Percentiles rank a stretch among this genome's conserved stretches.
Evolutionary conservation across 2,329 filamentous ascomycete species (phyloP).

Genomic region (Exophiala sp.): DNA sequence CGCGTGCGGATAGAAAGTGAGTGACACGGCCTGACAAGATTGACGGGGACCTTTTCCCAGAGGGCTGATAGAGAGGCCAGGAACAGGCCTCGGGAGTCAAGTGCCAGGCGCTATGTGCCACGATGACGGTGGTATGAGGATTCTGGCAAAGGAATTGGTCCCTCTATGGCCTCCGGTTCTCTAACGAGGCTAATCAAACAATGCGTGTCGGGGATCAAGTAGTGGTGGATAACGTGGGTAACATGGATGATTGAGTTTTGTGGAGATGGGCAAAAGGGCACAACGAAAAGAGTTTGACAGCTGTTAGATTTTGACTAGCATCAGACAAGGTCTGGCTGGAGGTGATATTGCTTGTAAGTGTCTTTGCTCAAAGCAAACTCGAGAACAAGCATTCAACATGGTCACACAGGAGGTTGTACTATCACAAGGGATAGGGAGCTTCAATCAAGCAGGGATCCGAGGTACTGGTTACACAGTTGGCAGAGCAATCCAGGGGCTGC

Average conservation of each 20-base stretch:
- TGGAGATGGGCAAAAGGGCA: conserved; percentile 5
- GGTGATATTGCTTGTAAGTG: not conserved
- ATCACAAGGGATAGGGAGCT: conserved; percentile 1
- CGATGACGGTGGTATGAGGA: conserved; percentile 18
- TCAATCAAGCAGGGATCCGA: conserved; percentile 5
- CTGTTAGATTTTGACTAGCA: not conserved
- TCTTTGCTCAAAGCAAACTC: not conserved
- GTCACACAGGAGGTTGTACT: not conserved
- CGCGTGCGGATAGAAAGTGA: conserved; percentile 18
- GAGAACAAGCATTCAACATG: not conserved
- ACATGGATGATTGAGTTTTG: not conserved
- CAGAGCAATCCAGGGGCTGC: conserved; percentile 20
- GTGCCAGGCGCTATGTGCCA: conserved; percentile 8
- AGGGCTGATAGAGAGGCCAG: conserved; percentile 4
- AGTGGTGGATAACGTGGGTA: not conserved
- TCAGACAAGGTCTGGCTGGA: not conserved
- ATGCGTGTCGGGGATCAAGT: conserved; percentile 12
- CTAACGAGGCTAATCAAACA: conserved; percentile 21
- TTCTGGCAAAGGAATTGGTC: not conserved
- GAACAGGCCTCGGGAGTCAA: not conserved
- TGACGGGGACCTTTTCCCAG: not conserved
- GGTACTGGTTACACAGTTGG: conserved; percentile 18
- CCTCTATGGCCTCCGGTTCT: not conserved
- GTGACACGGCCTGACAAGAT: conserved; percentile 7
- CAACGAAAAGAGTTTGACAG: not conserved